Evolutionary conservation across 257 asterid species (phyloP).

Genomic region (Jacaranda mimosifolia): DNA sequence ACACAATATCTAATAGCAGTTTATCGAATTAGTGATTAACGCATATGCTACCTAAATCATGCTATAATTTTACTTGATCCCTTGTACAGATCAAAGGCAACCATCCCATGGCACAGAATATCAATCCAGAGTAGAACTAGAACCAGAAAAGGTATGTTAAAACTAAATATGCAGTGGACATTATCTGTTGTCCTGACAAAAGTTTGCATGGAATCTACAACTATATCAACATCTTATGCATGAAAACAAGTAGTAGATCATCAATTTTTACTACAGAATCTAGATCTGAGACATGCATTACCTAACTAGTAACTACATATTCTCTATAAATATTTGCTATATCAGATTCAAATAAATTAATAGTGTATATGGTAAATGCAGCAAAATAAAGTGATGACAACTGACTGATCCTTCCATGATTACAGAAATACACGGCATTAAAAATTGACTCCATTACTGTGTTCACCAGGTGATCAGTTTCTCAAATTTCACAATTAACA

Average conservation of each 20-base stretch:
- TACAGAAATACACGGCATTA: constrained; percentile 14
- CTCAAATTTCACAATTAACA: not conserved
- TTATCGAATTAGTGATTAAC: constrained; percentile 6
- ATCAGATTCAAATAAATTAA: constrained; percentile 9
- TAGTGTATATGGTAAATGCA: not conserved
- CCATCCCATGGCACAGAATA: constrained; percentile 10
- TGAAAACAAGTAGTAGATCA: constrained; percentile 1
- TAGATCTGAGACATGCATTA: constrained; percentile 7
- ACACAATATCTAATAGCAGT: constrained; percentile 13
- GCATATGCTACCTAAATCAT: not conserved
- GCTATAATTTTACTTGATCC: not conserved
- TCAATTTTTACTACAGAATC: not conserved
- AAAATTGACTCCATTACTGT: not conserved
- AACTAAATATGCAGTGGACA: not conserved
- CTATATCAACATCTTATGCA: not conserved
- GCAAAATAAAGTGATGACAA: not conserved
- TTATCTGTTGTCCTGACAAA: not conserved
- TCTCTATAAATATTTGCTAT: not conserved
- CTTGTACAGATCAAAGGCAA: constrained; percentile 3
- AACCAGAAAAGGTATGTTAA: not conserved
- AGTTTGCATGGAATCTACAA: constrained; percentile 4
- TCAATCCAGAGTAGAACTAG: constrained; percentile 11
- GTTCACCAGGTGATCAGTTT: not conserved
- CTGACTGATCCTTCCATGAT: constrained; percentile 2
- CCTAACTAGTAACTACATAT: not conserved